Conservation (phyloP, 352 stramenopile species). For the Paralagenidium karlingii region DNA sequence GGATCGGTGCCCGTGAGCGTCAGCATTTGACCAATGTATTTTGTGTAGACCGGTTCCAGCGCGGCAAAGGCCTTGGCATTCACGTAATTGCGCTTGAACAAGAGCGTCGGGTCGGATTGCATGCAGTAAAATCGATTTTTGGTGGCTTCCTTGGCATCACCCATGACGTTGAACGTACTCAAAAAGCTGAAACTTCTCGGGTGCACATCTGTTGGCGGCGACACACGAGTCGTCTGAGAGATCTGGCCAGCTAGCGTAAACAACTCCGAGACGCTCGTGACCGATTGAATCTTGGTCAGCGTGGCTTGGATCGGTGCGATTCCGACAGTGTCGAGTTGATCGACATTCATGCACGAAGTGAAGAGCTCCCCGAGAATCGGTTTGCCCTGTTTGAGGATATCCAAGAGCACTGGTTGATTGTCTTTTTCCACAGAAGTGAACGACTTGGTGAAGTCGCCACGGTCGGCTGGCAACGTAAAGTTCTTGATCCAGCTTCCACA, state of each 20-base stretch:
- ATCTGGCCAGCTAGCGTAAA: constrained; percentile 41
- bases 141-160: constrained; percentile 78
- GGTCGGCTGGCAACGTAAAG: constrained; percentile 17
- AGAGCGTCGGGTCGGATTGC: constrained; percentile 79
- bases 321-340: constrained; percentile 23
- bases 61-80: constrained; percentile 71
- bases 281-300: constrained; percentile 21
- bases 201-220: constrained; percentile 23
- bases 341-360: constrained; percentile 52
- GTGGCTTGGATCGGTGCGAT: constrained; percentile 20
- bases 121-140: constrained; percentile 67
- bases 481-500: constrained; percentile 39
- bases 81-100: constrained; percentile 88
- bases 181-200: constrained; percentile 59
- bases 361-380: constrained; percentile 42
- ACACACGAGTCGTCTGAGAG: constrained; percentile 17
- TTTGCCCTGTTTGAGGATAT: constrained; percentile 55
- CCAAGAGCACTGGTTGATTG: constrained; percentile 32
- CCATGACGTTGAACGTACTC: constrained; percentile 49
- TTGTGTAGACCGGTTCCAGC: constrained; percentile 53
- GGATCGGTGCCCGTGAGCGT: constrained; percentile 31
- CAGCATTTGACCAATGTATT: constrained; percentile 72
- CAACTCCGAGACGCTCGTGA: constrained; percentile 18
- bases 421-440: constrained; percentile 31
- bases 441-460: constrained; percentile 15